These are phyloP conservation scores for Cercophora samala DNA, from an alignment of 495 filamentous ascomycete species.

Conservation along the genomic window DNA sequence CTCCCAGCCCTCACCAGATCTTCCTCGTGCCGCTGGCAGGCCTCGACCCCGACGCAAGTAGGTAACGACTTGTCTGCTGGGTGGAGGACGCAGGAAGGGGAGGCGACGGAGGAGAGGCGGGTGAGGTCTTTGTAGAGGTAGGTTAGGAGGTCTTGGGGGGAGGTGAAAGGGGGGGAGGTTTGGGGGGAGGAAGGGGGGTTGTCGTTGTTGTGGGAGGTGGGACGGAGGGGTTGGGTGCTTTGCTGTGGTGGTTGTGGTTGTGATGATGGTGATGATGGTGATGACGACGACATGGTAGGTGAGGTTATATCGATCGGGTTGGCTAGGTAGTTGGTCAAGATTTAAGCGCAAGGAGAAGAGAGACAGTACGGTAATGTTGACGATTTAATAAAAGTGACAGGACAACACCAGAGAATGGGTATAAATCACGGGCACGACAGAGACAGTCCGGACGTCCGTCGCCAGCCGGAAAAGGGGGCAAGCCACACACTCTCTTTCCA, in stretches of 20 bases:
- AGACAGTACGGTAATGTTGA: too few relatives aligned
- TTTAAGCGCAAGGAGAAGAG: too few relatives aligned
- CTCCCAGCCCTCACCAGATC: constrained; percentile 23
- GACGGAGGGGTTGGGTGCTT: background rate
- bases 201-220: background rate
- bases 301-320: too few relatives aligned
- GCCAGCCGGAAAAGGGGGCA: too few relatives aligned
- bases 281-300: too few relatives aligned
- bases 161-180: background rate
- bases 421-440: too few relatives aligned
- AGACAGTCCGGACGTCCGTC: too few relatives aligned
- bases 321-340: too few relatives aligned
- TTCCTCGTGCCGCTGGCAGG: constrained; percentile 28
- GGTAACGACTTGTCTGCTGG: constrained; percentile 21
- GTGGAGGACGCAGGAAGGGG: constrained; percentile 25
- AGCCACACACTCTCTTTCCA: too few relatives aligned
- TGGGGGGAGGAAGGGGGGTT: background rate
- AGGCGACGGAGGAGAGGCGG: constrained; percentile 22
- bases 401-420: too few relatives aligned
- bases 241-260: background rate
- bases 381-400: too few relatives aligned
- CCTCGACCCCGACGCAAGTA: constrained; percentile 19
- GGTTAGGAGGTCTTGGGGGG: constrained; percentile 8
- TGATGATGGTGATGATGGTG: background rate
- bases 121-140: constrained; percentile 28